Evolutionary conservation across 2,329 filamentous ascomycete species (phyloP), one percentile per base, ranked within the genome.

Genomic region (Clonostachys solani): DNA sequence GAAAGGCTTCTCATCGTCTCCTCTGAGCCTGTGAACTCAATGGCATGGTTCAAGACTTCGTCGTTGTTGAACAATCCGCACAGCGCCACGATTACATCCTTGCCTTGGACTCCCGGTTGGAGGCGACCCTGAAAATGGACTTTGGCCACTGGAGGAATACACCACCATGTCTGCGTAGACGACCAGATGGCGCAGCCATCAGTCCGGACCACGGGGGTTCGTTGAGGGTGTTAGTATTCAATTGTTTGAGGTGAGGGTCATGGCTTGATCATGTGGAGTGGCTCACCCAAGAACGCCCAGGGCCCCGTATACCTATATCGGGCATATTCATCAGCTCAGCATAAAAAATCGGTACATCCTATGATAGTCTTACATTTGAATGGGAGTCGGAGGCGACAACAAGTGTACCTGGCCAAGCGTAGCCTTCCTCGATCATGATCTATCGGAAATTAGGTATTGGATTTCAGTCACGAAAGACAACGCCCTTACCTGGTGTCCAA

Each of bases 21-120:
- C 52, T 89, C 83, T 0, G 84, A 83, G 12, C 92, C 92, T 0
- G 82, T 83, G 59, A 96, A 96, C 60, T 97, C 92, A 50, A 97
- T 84, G 6, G 83, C 83, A 61, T 96, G 90, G 68, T 97, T 97
- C 13, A 96, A 75, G 0, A 96, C 92, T 41, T 96, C 89, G 55
- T 90, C 86, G 46, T 87, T 82, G 67, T 88, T 87, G 72, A 97
- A 95, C 0, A 96, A 69, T 1, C 87, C 89, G 56, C 89, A 95
- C 1, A 97, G 77, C 1, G 90, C 89, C 23, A 96, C 80, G 54
- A 97, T 97, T 12, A 96, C 87, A 64, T 97, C 94, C 67, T 99
- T 97, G 33, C 91, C 92, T 0, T 87, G 90, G 1, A 96, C 91
- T 12, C 92, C 92, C 2, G 73, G 70, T 0, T 89, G 92, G 7